Conservation (phyloP, 2,329 filamentous ascomycete genomes). For the Pseudogymnoascus sp. region DNA sequence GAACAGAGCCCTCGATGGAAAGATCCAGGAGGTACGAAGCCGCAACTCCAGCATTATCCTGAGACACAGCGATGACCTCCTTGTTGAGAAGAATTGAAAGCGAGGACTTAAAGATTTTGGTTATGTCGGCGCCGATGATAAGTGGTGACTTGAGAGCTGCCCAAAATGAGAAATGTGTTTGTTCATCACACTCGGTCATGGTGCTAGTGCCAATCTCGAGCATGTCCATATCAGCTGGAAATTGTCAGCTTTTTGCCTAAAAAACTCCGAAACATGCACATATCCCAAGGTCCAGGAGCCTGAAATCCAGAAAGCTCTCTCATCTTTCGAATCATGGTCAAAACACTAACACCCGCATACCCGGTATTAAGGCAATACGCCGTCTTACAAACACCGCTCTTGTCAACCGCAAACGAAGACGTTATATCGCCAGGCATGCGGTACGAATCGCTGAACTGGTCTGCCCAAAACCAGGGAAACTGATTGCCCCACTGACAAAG, state of each 20-base stretch:
- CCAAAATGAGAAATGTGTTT: slow-evolving; percentile 38
- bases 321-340: slow-evolving; percentile 30
- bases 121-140: slow-evolving; percentile 33
- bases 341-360: slow-evolving; percentile 26
- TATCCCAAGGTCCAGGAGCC: slow-evolving; percentile 24
- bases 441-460: slow-evolving; percentile 21
- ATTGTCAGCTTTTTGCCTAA: background rate
- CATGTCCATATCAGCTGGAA: slow-evolving; percentile 25
- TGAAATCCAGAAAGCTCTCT: slow-evolving; percentile 27
- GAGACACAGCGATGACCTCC: slow-evolving; percentile 32
- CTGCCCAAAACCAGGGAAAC: slow-evolving; percentile 17
- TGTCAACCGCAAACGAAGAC: slow-evolving; percentile 18
- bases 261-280: background rate
- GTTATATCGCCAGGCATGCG: slow-evolving; percentile 25
- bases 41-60: slow-evolving; percentile 27
- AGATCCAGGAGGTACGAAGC: slow-evolving; percentile 20
- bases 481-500: slow-evolving; percentile 17
- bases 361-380: slow-evolving; percentile 30
- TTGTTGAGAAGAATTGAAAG: slow-evolving; percentile 28
- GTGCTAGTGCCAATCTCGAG: slow-evolving; percentile 18
- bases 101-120: slow-evolving; percentile 23
- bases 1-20: slow-evolving; percentile 20
- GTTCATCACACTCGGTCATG: slow-evolving; percentile 32
- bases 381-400: slow-evolving; percentile 22
- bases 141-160: slow-evolving; percentile 37